A percentile compares a stretch with the other conserved stretches of the same genome.
Conservation (phyloP, 768 basidiomycete species). For the Panellus pusillus region DNA sequence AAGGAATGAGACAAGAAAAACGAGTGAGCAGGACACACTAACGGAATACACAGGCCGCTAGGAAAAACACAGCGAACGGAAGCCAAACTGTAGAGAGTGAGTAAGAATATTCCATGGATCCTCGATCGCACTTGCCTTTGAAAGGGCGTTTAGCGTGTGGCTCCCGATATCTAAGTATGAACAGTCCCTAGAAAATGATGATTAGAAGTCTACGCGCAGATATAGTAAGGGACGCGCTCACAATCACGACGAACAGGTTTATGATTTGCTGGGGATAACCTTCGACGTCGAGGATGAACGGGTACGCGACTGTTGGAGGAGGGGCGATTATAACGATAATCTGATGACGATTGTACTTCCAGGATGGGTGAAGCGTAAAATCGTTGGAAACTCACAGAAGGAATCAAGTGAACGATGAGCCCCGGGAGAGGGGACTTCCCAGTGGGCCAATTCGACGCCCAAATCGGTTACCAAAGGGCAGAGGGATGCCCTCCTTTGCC, state of each 20-base stretch:
- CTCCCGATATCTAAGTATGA: slow-evolving; percentile 54
- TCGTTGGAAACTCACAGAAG: slow-evolving; percentile 36
- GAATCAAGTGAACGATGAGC: slow-evolving; percentile 54
- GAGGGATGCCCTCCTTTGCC: slow-evolving; percentile 62
- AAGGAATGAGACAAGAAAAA: neutral
- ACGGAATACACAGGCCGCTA: slow-evolving; percentile 53
- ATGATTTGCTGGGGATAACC: slow-evolving; percentile 57
- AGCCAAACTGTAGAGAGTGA: slow-evolving; percentile 45
- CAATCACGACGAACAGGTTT: slow-evolving; percentile 55
- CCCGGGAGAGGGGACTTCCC: slow-evolving; percentile 58
- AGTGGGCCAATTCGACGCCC: slow-evolving; percentile 64
- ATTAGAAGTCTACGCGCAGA: neutral
- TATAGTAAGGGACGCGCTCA: slow-evolving; percentile 27
- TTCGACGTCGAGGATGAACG: slow-evolving; percentile 60
- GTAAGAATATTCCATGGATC: neutral
- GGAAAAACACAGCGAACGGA: slow-evolving; percentile 55
- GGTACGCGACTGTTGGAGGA: slow-evolving; percentile 53
- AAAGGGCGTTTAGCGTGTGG: slow-evolving; percentile 51
- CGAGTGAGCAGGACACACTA: slow-evolving; percentile 21
- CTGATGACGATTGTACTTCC: slow-evolving; percentile 21
- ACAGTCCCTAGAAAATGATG: slow-evolving; percentile 40
- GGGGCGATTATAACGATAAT: slow-evolving; percentile 56
- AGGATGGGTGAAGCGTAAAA: too few species aligned
- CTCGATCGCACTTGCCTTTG: slow-evolving; percentile 36
- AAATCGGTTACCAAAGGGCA: slow-evolving; percentile 60